A percentile compares a stretch with the other conserved stretches of the same genome.
phyloP scores from a whole-genome alignment of 2,329 filamentous ascomycete genomes.

The Phoma sp. region DNA sequence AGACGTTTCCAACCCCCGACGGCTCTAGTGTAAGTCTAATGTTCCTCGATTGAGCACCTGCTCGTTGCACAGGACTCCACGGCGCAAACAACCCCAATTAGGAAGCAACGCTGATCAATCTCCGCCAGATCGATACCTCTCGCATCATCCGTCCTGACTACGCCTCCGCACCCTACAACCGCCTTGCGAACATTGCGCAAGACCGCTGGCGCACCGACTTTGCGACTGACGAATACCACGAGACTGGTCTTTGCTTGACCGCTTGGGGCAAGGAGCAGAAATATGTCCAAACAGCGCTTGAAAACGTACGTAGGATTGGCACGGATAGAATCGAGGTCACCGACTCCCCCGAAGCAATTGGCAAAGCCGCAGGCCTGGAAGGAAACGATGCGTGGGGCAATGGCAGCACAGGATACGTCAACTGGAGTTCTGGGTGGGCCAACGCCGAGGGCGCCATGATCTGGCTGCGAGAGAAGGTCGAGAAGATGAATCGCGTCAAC shows the following conservation, averaged over 20 bases:
- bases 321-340: constrained; percentile 51
- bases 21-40: constrained; percentile 56
- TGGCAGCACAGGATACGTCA: constrained; percentile 74
- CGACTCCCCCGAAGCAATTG: constrained; percentile 47
- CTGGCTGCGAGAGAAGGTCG: constrained; percentile 64
- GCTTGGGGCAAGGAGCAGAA: constrained; percentile 57
- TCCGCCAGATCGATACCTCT: constrained; percentile 59
- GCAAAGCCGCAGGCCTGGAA: constrained; percentile 49
- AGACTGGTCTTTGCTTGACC: constrained; percentile 71
- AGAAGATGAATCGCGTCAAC: constrained; percentile 59
- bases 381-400: constrained; percentile 44
- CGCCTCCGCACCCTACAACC: constrained; percentile 75
- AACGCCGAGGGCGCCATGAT: constrained; percentile 74
- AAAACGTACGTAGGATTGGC: constrained; percentile 42
- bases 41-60: background rate
- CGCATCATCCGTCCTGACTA: constrained; percentile 78
- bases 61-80: background rate
- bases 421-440: constrained; percentile 78
- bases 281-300: constrained; percentile 48
- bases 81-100: constrained; percentile 6
- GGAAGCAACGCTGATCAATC: constrained; percentile 8
- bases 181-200: constrained; percentile 74
- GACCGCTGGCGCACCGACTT: constrained; percentile 69
- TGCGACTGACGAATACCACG: constrained; percentile 70
- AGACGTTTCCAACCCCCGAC: constrained; percentile 63